Evolutionary conservation across 371 early-diverging fungal species (phyloP).

Genomic region (Synchytrium microbalum): DNA sequence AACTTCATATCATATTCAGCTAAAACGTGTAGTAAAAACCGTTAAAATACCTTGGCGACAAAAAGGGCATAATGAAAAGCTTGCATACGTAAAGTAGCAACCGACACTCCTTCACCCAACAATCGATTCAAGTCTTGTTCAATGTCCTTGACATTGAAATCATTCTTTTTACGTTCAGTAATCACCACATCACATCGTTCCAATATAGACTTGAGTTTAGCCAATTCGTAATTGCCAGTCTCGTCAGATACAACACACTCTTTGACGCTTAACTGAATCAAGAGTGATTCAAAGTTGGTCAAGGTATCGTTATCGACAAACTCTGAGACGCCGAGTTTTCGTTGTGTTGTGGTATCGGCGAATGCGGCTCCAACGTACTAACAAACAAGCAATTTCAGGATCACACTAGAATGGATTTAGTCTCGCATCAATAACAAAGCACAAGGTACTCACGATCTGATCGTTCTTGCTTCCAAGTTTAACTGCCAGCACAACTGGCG

Average conservation of each 20-base stretch:
- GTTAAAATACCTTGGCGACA: no score
- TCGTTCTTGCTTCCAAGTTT: slow-evolving; percentile 47
- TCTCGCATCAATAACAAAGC: not conserved
- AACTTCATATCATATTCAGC: slow-evolving; percentile 73
- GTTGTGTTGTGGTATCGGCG: slow-evolving; percentile 69
- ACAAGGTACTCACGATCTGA: slow-evolving; percentile 37
- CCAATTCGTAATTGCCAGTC: slow-evolving; percentile 57
- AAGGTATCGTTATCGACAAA: slow-evolving; percentile 88
- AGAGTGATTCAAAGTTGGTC: slow-evolving; percentile 84
- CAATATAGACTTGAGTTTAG: slow-evolving; percentile 58
- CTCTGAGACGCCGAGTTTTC: slow-evolving; percentile 71
- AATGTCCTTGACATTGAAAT: slow-evolving; percentile 63
- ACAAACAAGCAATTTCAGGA: not conserved
- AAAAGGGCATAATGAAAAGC: not conserved
- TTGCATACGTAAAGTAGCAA: slow-evolving; percentile 60
- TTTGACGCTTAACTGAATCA: slow-evolving; percentile 85
- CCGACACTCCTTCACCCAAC: slow-evolving; percentile 57
- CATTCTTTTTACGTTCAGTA: slow-evolving; percentile 57
- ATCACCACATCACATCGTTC: slow-evolving; percentile 67
- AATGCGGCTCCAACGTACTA: slow-evolving; percentile 80
- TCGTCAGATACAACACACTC: slow-evolving; percentile 74
- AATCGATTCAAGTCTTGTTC: slow-evolving; percentile 81
- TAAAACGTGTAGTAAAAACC: slow-evolving; percentile 13
- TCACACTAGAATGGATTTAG: not conserved
- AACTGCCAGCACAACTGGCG: slow-evolving; percentile 79